Evolutionary conservation across 2,329 filamentous ascomycete species (phyloP).

Genomic region (Stenocarpella maydis): DNA sequence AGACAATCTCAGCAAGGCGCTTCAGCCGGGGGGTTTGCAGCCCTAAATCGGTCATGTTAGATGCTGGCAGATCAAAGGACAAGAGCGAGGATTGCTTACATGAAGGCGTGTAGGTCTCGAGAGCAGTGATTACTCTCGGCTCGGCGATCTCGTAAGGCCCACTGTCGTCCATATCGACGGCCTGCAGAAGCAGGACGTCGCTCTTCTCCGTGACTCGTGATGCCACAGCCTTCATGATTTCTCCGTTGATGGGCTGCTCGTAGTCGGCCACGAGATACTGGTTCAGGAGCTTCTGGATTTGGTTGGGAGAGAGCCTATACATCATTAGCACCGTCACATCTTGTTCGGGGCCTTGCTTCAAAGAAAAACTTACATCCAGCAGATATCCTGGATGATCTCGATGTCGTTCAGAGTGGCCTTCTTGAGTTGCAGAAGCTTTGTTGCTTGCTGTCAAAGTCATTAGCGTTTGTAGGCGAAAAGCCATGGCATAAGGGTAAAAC

Average conservation of each 20-base stretch:
- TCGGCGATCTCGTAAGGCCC: conserved; percentile 99
- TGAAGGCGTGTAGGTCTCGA: conserved; percentile 98
- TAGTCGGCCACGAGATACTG: conserved; percentile 99
- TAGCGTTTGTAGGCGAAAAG: conserved; percentile 37
- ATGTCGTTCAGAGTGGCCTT: conserved; percentile 99
- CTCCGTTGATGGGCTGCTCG: conserved; percentile 98
- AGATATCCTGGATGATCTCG: conserved; percentile 99
- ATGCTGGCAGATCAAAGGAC: not conserved
- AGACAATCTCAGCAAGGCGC: conserved; percentile 97
- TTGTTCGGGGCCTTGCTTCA: not conserved
- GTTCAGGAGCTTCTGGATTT: conserved; percentile 98
- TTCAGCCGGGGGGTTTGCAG: conserved; percentile 95
- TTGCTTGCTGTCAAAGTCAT: conserved; percentile 76
- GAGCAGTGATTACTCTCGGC: conserved; percentile 90
- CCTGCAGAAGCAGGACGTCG: conserved; percentile 89
- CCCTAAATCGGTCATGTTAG: conserved; percentile 64
- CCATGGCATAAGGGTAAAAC: conserved; percentile 37
- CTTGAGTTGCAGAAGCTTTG: conserved; percentile 97
- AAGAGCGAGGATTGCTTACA: conserved; percentile 68
- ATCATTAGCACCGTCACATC: conserved; percentile 17
- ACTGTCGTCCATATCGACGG: conserved; percentile 98
- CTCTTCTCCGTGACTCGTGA: conserved; percentile 98
- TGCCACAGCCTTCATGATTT: conserved; percentile 99
- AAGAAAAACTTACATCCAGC: conserved; percentile 87
- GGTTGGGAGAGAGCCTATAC: conserved; percentile 89